Base-by-base conservation (phyloP, 2,329 filamentous ascomycete species). In the Penicillium sp. region DNA sequence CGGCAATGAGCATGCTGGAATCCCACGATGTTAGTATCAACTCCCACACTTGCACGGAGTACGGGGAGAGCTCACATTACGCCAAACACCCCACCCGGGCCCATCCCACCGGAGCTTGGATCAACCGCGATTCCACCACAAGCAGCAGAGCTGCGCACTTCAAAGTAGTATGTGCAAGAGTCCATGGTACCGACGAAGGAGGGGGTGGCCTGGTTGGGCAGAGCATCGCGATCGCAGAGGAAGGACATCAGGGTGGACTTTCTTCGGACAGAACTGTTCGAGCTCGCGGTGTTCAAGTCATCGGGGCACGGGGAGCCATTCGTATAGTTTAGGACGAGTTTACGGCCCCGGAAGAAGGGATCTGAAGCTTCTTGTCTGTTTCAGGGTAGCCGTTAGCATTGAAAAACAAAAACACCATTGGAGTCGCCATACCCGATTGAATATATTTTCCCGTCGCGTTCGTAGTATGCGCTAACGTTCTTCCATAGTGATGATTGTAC, bases 151-250 rank as follows among this genome's bases (percentile, higher is more conserved):
- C 88, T 93, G 55, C 91, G 86, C 40, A 90, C 85, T 68, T 97
- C 90, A 73, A 98, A 98, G 70, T 95, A 87, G 71, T 97, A 98
- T 24, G 88, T 82, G 76, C 93, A 98, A 50, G 94, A 85, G 64
- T 97, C 90, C 32, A 87, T 85, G 51, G 90, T 85, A 49, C 87
- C 88, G 49, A 97, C 85, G 66, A 95, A 98, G 16, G 87, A 89
- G 29, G 93, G 76, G 4, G 80, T 78, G 3, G 89, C 84, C 32
- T 80, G 77, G 4, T 80, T 79, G 24, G 77, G 78, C 1, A 84
- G 74, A 1, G 87, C 82, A 59, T 96, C 89, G 52, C 81, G 82
- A 65, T 96, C 90, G 74, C 93, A 98, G 55, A 93, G 84, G 66
- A 97, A 91, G 20, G 89, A 93, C 69, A 98, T 89, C 48, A 90